These are phyloP conservation scores for Metarhizium humberi DNA, from an alignment of 2,329 filamentous ascomycete genomes.

Conservation along the genomic window DNA sequence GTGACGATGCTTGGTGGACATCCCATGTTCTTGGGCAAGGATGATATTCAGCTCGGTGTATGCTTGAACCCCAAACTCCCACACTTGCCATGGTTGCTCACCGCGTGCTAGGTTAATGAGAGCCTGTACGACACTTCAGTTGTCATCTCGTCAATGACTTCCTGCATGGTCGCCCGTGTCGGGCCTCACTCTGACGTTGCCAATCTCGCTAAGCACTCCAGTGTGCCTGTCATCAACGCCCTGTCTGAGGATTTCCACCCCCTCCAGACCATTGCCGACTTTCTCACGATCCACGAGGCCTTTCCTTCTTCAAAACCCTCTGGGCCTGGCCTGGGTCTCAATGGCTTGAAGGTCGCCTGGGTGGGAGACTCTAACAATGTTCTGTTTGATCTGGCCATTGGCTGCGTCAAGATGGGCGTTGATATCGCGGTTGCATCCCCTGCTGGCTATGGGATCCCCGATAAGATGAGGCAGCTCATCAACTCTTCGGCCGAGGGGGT, in stretches of 20 bases:
- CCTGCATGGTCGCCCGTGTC: slow-evolving; percentile 72
- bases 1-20: slow-evolving; percentile 83
- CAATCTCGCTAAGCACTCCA: slow-evolving; percentile 60
- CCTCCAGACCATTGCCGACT: slow-evolving; percentile 88
- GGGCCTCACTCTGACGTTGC: slow-evolving; percentile 68
- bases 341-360: slow-evolving; percentile 89
- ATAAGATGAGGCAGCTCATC: slow-evolving; percentile 65
- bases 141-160: slow-evolving; percentile 91
- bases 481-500: slow-evolving; percentile 49
- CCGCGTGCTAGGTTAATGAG: slow-evolving; percentile 63
- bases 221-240: slow-evolving; percentile 77
- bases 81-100: neutral
- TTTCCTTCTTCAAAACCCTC: slow-evolving; percentile 43
- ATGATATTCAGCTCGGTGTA: slow-evolving; percentile 92
- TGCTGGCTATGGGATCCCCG: slow-evolving; percentile 71
- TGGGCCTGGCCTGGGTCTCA: slow-evolving; percentile 50
- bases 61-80: slow-evolving; percentile 17
- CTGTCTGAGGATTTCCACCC: slow-evolving; percentile 89
- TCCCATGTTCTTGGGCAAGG: slow-evolving; percentile 91
- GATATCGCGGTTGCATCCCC: slow-evolving; percentile 83
- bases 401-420: slow-evolving; percentile 76
- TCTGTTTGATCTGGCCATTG: slow-evolving; percentile 85
- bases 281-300: slow-evolving; percentile 77
- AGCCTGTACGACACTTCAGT: slow-evolving; percentile 85
- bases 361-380: slow-evolving; percentile 96